A percentile compares a stretch with the other conserved stretches of the same genome.
Conservation (phyloP, 768 basidiomycete genomes). For the Melanogaster broomeanus region DNA sequence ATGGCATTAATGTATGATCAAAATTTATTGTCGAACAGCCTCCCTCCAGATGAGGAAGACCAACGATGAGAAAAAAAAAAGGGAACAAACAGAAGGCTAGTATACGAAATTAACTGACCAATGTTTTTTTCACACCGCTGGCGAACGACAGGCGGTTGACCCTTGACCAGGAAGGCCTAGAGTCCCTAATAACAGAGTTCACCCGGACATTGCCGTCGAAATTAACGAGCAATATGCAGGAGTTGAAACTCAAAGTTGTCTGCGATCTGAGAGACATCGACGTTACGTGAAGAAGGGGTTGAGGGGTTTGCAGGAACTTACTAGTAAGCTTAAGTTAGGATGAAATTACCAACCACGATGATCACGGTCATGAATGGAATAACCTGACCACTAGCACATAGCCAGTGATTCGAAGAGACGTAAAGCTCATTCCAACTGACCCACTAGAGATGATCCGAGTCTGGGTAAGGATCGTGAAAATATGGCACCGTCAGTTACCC, state of each 20-base stretch:
- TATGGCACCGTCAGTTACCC: too few species aligned
- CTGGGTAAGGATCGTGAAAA: too few species aligned
- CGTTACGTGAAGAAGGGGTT: conserved; percentile 2
- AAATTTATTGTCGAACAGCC: background rate
- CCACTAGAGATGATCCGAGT: too few species aligned
- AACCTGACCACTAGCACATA: too few species aligned
- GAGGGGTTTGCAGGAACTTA: background rate
- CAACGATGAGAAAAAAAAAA: background rate
- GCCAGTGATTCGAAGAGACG: too few species aligned
- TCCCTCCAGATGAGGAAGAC: background rate
- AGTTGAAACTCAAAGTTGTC: background rate
- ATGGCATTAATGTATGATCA: conserved; percentile 8
- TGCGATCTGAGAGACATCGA: background rate
- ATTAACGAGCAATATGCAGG: conserved; percentile 1
- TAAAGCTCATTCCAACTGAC: background rate
- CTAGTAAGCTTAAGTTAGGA: too few species aligned
- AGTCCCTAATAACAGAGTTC: background rate
- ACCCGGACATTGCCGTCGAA: background rate
- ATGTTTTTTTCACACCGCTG: conserved; percentile 1
- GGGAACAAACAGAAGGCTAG: background rate
- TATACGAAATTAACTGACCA: conserved; percentile 10
- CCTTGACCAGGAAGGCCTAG: background rate
- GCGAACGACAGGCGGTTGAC: background rate
- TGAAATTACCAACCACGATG: too few species aligned
- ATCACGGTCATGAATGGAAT: too few species aligned